A percentile compares a stretch with the other conserved stretches of the same genome.
Conservation (phyloP, 305 asterid species). For the Fraxinus sp. region DNA sequence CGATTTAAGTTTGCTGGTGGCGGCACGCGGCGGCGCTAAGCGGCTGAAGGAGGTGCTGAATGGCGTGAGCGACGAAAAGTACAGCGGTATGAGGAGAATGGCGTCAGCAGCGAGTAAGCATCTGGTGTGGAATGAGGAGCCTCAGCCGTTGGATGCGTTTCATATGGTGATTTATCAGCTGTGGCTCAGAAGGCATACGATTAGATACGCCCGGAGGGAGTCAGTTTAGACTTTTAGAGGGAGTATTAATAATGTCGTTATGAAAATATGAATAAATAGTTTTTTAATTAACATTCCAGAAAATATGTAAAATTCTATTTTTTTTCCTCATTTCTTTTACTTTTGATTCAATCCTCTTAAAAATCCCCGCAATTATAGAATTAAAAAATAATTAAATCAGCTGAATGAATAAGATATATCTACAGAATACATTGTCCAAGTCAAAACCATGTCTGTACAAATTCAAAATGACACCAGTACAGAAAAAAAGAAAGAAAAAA, state of each 20-base stretch:
- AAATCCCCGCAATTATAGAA: neutral
- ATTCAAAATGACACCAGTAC: neutral
- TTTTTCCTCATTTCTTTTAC: neutral
- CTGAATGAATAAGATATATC: neutral
- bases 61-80: constrained; percentile 48
- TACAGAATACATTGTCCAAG: neutral
- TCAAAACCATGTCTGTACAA: neutral
- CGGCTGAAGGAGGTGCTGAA: constrained; percentile 54
- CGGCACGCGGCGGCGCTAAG: constrained; percentile 41
- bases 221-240: neutral
- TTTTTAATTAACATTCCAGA: neutral
- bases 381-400: neutral
- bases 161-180: constrained; percentile 84
- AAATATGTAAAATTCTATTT: neutral
- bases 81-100: constrained; percentile 50
- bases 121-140: constrained; percentile 67
- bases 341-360: neutral
- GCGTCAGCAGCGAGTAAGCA: constrained; percentile 64
- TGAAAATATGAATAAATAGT: neutral
- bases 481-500: too few relatives aligned
- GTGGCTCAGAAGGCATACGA: constrained; percentile 80
- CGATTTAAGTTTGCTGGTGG: constrained; percentile 56
- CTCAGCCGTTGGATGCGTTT: constrained; percentile 74
- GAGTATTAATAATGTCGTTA: neutral
- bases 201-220: constrained; percentile 69